phyloP scores from a whole-genome alignment of 352 stramenopile species.

The Elongisporangium senticosum region DNA sequence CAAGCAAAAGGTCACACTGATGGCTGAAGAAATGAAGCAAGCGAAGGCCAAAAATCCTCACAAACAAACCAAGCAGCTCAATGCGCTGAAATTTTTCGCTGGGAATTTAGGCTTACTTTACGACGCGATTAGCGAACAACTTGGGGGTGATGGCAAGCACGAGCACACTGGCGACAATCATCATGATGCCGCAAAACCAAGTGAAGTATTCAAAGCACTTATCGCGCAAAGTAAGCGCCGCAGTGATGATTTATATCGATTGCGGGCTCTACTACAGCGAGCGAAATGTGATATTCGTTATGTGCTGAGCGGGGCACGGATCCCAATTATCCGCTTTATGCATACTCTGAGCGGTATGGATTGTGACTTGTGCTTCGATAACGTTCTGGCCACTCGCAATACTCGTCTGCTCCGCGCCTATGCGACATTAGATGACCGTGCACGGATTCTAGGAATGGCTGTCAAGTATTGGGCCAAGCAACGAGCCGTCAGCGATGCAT shows the following conservation, averaged over 20 bases:
- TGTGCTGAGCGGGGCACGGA: constrained; percentile 63
- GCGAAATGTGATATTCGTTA: constrained; percentile 48
- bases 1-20: constrained; percentile 34
- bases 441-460: constrained; percentile 88
- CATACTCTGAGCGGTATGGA: constrained; percentile 50
- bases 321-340: constrained; percentile 79
- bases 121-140: constrained; percentile 23
- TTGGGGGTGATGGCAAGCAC: constrained; percentile 10
- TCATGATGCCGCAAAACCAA: constrained; percentile 2
- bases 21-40: constrained; percentile 19
- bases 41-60: constrained; percentile 12
- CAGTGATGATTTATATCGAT: constrained; percentile 41
- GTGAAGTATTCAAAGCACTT: constrained; percentile 24
- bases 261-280: constrained; percentile 42
- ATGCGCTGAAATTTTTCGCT: constrained; percentile 40
- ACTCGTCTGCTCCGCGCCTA: constrained; percentile 78
- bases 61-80: constrained; percentile 21
- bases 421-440: constrained; percentile 64
- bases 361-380: constrained; percentile 83
- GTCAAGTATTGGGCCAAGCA: constrained; percentile 98
- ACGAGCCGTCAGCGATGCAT: constrained; percentile 95
- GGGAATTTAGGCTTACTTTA: constrained; percentile 27
- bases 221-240: constrained; percentile 30
- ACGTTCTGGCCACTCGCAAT: constrained; percentile 75
- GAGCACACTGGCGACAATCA: constrained; percentile 6